phyloP scores from a whole-genome alignment of 371 early-diverging fungal species.

The Mortierella sp. region DNA sequence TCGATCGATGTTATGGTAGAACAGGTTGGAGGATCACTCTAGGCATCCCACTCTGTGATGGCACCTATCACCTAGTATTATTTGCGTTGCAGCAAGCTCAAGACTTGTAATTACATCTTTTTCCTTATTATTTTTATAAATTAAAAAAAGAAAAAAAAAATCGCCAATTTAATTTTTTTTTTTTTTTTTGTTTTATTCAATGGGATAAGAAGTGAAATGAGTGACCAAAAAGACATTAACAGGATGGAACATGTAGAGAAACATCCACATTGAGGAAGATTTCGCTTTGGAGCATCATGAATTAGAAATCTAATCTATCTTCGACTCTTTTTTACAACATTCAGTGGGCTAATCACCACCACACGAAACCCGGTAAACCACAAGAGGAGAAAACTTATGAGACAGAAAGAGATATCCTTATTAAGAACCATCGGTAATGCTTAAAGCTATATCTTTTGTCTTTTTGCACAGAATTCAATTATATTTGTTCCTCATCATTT shows the following conservation, averaged over 20 bases:
- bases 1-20: conserved; percentile 94
- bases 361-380: background rate
- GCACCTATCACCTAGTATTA: background rate
- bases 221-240: conserved; percentile 13
- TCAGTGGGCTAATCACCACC: conserved; percentile 34
- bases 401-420: conserved; percentile 68
- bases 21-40: conserved; percentile 84
- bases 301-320: conserved; percentile 5
- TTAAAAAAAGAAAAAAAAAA: conserved; percentile 1
- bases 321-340: background rate
- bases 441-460: too few species aligned
- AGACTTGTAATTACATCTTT: background rate
- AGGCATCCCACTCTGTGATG: background rate
- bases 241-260: conserved; percentile 34
- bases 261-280: background rate
- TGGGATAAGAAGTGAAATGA: conserved; percentile 8
- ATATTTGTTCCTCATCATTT: conserved; percentile 27
- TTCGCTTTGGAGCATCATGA: background rate
- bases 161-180: background rate
- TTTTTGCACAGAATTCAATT: background rate
- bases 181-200: background rate
- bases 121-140: background rate
- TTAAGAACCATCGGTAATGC: conserved; percentile 73
- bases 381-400: conserved; percentile 21
- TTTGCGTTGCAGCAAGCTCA: background rate